Percentiles rank a stretch among this genome's conserved stretches.
phyloP scores from a whole-genome alignment of 2,329 filamentous ascomycete genomes.

The Paecilomyces niveus region DNA sequence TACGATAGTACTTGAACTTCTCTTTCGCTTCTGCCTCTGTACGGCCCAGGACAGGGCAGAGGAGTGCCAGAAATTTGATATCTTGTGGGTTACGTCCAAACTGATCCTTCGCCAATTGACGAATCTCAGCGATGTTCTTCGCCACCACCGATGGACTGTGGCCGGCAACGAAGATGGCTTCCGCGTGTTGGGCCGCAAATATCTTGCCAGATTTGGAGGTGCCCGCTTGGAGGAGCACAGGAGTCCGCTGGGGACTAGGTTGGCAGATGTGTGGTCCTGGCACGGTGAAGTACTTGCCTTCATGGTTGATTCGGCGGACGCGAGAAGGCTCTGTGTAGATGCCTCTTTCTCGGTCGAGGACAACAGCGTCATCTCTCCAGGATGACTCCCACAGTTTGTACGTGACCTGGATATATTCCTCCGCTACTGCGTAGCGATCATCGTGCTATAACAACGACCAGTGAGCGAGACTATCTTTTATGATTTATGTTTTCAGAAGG shows the following conservation, averaged over 20 bases:
- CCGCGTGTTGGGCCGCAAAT: constrained; percentile 64
- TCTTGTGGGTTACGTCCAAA: constrained; percentile 51
- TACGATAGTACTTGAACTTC: constrained; percentile 56
- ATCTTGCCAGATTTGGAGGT: constrained; percentile 58
- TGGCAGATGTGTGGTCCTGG: constrained; percentile 61
- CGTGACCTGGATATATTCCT: constrained; percentile 58
- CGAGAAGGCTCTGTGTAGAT: constrained; percentile 53
- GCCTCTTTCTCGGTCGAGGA: constrained; percentile 50
- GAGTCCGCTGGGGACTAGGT: constrained; percentile 61
- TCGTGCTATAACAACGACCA: constrained; percentile 45
- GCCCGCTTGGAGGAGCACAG: constrained; percentile 63
- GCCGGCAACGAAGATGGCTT: constrained; percentile 63
- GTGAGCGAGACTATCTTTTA: neutral
- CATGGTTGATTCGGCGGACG: constrained; percentile 60
- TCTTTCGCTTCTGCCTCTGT: constrained; percentile 60
- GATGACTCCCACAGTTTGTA: constrained; percentile 63
- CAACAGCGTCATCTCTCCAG: constrained; percentile 61
- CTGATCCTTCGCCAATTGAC: constrained; percentile 45
- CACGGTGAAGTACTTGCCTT: constrained; percentile 57
- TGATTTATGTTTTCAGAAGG: neutral
- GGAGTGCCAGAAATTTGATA: constrained; percentile 62
- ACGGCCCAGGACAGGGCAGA: constrained; percentile 57
- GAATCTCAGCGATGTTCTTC: constrained; percentile 57
- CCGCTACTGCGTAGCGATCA: constrained; percentile 56
- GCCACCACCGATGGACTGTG: constrained; percentile 57